phyloP scores from a whole-genome alignment of 202 grass and related monocot genomes.

The Schoenoplectus tabernaemontani region DNA sequence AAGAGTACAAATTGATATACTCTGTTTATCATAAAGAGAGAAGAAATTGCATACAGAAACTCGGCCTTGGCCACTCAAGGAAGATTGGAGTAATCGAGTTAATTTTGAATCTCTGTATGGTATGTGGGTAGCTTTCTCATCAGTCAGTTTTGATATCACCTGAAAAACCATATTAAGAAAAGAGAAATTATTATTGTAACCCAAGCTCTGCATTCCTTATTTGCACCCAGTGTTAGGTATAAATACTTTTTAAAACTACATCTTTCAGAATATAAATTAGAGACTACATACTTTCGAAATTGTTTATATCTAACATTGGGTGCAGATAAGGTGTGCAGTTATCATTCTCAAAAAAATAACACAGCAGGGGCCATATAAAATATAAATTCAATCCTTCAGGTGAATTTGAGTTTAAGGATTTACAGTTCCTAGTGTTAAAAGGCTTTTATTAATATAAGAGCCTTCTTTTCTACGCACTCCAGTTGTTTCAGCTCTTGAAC shows the following conservation, averaged over 20 bases:
- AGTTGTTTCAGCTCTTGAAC: constrained; percentile 90
- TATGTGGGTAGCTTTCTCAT: constrained; percentile 91
- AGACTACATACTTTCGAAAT: too few species aligned
- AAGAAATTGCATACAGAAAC: constrained; percentile 71
- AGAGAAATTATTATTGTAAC: constrained; percentile 46
- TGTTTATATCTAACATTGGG: too few species aligned
- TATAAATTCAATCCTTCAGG: background rate
- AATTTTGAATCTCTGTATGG: constrained; percentile 98
- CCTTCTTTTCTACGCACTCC: constrained; percentile 91
- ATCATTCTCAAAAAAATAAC: constrained; percentile 40
- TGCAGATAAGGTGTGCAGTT: constrained; percentile 75
- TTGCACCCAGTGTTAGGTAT: too few species aligned
- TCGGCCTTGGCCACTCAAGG: constrained; percentile 97
- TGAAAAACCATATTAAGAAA: constrained; percentile 26
- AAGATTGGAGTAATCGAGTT: constrained; percentile 94
- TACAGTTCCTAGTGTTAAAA: constrained; percentile 98
- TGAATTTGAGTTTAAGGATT: constrained; percentile 14
- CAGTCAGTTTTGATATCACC: constrained; percentile 98
- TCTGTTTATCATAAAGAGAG: background rate
- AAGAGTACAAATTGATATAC: background rate
- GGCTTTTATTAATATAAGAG: constrained; percentile 98
- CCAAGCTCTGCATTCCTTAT: too few species aligned
- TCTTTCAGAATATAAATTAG: too few species aligned
- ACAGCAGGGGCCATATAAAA: background rate
- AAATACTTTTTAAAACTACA: too few species aligned